Base-by-base conservation (phyloP, 1,284 basidiomycete genomes). In the Boletus sp. region DNA sequence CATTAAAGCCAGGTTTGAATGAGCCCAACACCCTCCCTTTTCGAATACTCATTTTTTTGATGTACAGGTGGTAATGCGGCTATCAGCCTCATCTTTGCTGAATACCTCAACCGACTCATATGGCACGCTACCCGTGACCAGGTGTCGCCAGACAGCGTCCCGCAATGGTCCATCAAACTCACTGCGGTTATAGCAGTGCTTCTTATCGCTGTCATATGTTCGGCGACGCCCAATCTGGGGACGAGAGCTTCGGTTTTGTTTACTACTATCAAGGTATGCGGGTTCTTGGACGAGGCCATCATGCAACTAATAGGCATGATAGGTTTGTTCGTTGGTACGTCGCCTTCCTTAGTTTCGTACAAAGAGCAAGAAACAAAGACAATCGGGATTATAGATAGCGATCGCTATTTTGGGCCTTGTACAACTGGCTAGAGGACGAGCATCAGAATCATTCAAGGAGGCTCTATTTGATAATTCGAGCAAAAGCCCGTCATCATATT, bases 101-200 rank as follows among this genome's bases (percentile, higher is more conserved):
- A 99, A 71, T 99, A 99, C 64, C 67, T 96, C 49, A 95, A 88
- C 63, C n/a, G n/a, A n/a, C n/a, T n/a, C n/a, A n/a, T 89, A 61
- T 84, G 81, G 78, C 81, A 86, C 62, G 74, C 71, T 49, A 77
- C 78, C 16, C 71, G 74, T 50, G 72, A 76, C 62, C 77, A 82
- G 55, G 78, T 80, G 59, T 83, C 87, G 25, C 79, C 82, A 7
- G 83, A 89, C 60, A 82, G 80, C n/a, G 84, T 95, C 46, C 92
- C 94, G 29, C 80, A 87, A 54, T 96, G 92, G 93, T 82, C 88
- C 14, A 91, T 91, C 70, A 96, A 95, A 71, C 69, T 94, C 50
- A 91, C 90, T 20, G 96, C 91, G 8, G 69, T 81, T 32, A 68
- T 76, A 36, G 89, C 91, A 34, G 79, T 96, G 19, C 52, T 84